A percentile compares a stretch with the other conserved stretches of the same genome.
phyloP scores from a whole-genome alignment of 495 filamentous ascomycete species.

The Xylaria bambusicola region DNA sequence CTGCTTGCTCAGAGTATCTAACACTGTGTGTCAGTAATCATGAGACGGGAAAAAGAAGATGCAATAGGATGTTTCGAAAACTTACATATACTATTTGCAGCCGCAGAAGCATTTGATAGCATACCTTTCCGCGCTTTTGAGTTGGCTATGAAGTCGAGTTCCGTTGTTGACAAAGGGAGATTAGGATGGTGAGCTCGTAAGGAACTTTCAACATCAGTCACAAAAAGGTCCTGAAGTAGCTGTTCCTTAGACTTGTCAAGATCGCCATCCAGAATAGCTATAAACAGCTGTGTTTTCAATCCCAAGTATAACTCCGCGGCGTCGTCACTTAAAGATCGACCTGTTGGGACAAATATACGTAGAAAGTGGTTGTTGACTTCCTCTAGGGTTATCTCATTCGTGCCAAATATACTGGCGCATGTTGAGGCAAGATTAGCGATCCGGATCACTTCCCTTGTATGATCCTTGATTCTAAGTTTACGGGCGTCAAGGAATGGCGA shows the following conservation, averaged over 20 bases:
- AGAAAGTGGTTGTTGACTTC: slow-evolving; percentile 85
- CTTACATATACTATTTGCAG: slow-evolving; percentile 59
- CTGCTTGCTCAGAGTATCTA: slow-evolving; percentile 65
- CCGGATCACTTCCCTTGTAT: slow-evolving; percentile 66
- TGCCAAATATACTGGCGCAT: slow-evolving; percentile 78
- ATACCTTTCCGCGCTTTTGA: slow-evolving; percentile 65
- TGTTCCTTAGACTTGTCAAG: slow-evolving; percentile 65
- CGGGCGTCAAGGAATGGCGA: slow-evolving; percentile 70
- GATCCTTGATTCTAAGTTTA: slow-evolving; percentile 64
- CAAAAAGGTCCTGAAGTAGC: slow-evolving; percentile 74
- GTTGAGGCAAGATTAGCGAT: slow-evolving; percentile 88
- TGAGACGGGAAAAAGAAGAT: not conserved
- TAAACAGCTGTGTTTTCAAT: slow-evolving; percentile 85
- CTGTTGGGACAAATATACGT: slow-evolving; percentile 78
- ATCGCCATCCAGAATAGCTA: slow-evolving; percentile 61
- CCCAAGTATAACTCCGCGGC: slow-evolving; percentile 75
- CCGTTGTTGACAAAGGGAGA: slow-evolving; percentile 64
- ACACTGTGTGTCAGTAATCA: slow-evolving; percentile 25
- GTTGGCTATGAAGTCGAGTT: slow-evolving; percentile 71
- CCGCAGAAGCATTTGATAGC: slow-evolving; percentile 63
- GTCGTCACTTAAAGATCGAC: slow-evolving; percentile 68
- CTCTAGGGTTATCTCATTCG: slow-evolving; percentile 77
- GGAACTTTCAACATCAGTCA: slow-evolving; percentile 63
- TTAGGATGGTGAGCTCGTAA: slow-evolving; percentile 67
- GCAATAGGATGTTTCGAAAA: not conserved